Conservation (phyloP, 495 filamentous ascomycete species). For the Parathielavia appendiculata region DNA sequence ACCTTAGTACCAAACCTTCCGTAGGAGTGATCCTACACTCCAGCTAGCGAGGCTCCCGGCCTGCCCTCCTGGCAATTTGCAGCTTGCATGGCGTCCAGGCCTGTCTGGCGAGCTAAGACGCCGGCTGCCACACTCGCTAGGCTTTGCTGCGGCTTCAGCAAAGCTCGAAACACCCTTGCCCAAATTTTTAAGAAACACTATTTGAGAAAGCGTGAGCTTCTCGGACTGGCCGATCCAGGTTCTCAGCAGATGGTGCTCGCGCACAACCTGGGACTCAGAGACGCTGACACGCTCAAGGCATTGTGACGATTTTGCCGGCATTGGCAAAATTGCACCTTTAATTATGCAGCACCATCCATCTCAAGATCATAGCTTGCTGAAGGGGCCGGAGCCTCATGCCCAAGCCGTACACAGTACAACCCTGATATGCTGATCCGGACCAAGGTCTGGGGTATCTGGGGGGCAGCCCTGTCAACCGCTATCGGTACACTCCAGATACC, state of each 20-base stretch:
- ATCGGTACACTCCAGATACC: background rate
- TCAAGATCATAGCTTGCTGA: constrained; percentile 7
- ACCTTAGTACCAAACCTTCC: constrained; percentile 2
- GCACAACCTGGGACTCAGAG: constrained; percentile 24
- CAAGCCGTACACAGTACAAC: constrained; percentile 8
- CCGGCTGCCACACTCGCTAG: background rate
- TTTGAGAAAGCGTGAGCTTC: background rate
- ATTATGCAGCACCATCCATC: constrained; percentile 30
- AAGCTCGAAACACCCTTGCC: constrained; percentile 1
- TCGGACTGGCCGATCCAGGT: constrained; percentile 10
- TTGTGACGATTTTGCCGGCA: constrained; percentile 36
- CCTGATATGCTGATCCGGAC: no score
- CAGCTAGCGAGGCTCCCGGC: background rate
- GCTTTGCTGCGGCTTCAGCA: constrained; percentile 1
- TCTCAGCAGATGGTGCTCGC: constrained; percentile 18
- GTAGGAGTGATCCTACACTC: background rate
- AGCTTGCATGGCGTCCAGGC: background rate
- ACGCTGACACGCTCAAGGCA: constrained; percentile 29
- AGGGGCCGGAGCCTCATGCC: constrained; percentile 10
- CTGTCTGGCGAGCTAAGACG: background rate
- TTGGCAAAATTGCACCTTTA: constrained; percentile 35
- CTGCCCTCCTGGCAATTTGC: constrained; percentile 8
- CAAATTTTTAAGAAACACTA: background rate
- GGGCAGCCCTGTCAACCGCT: background rate
- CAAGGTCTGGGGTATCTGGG: background rate